A percentile compares a stretch with the other conserved stretches of the same genome.
Evolutionary conservation across 2,329 filamentous ascomycete genomes (phyloP).

Genomic region (Plectosphaerella cucumerina): DNA sequence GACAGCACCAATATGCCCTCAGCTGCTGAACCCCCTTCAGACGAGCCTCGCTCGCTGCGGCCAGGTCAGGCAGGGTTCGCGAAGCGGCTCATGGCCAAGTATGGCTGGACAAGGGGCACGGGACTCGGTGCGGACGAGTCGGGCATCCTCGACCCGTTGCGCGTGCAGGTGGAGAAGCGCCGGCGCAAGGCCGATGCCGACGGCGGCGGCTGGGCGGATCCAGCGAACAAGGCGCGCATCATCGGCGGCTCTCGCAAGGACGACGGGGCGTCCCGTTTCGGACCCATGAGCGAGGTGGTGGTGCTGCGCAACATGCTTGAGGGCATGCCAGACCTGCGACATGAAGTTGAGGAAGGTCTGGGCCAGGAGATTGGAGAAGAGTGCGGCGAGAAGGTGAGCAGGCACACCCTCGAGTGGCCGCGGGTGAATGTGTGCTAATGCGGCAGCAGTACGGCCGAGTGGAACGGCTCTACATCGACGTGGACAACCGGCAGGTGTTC

Average conservation of each 20-base stretch:
- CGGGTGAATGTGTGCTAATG: conserved; percentile 3
- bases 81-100: conserved; percentile 84
- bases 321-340: conserved; percentile 69
- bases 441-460: conserved; percentile 69
- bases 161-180: conserved; percentile 79
- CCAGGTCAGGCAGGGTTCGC: conserved; percentile 84
- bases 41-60: conserved; percentile 52
- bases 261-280: conserved; percentile 47
- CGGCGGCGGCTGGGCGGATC: conserved; percentile 71
- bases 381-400: conserved; percentile 70
- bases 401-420: background rate
- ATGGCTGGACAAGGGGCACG: conserved; percentile 85
- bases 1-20: conserved; percentile 33
- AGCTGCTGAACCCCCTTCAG: conserved; percentile 34
- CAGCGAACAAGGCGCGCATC: conserved; percentile 70
- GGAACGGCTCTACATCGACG: conserved; percentile 72
- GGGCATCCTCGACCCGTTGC: conserved; percentile 81
- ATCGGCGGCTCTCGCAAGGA: conserved; percentile 66
- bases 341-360: conserved; percentile 71
- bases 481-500: conserved; percentile 67
- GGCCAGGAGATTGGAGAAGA: conserved; percentile 96
- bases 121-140: conserved; percentile 79
- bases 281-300: conserved; percentile 76
- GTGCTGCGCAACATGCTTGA: conserved; percentile 82
- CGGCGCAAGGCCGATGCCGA: conserved; percentile 76